Conservation (phyloP, 331 rosid genomes). For the Malus hybrid region DNA sequence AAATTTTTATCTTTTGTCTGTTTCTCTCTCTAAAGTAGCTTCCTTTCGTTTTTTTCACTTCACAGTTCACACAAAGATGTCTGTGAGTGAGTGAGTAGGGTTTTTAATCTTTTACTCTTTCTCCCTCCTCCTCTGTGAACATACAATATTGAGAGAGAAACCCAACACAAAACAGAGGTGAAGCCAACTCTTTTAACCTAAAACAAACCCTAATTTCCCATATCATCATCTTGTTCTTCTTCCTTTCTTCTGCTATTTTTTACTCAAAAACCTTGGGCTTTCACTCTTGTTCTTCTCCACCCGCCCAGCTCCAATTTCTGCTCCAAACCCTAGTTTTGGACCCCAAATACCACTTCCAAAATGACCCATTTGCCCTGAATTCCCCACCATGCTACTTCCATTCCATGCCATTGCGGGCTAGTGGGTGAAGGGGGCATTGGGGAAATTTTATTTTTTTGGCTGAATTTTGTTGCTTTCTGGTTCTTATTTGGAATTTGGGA, state of each 20-base stretch:
- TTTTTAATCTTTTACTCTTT: slow-evolving; percentile 49
- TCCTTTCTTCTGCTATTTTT: slow-evolving; percentile 15
- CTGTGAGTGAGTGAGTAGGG: slow-evolving; percentile 40
- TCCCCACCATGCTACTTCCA: slow-evolving; percentile 38
- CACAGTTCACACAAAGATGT: slow-evolving; percentile 26
- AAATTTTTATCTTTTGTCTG: background rate
- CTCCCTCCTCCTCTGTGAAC: slow-evolving; percentile 1
- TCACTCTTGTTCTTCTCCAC: background rate
- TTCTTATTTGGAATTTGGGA: slow-evolving; percentile 6
- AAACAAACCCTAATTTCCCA: slow-evolving; percentile 18
- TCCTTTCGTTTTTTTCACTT: slow-evolving; percentile 16
- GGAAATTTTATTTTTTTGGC: background rate
- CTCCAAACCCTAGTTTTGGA: slow-evolving; percentile 52
- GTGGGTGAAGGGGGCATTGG: slow-evolving; percentile 21
- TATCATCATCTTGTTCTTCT: background rate
- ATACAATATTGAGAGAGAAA: slow-evolving; percentile 24
- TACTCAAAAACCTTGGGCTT: slow-evolving; percentile 34
- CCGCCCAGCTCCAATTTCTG: slow-evolving; percentile 3
- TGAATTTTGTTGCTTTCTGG: background rate
- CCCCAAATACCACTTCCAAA: slow-evolving; percentile 2
- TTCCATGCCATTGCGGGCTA: slow-evolving; percentile 44
- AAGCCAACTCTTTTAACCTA: slow-evolving; percentile 29
- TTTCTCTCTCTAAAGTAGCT: background rate
- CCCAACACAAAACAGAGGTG: slow-evolving; percentile 16
- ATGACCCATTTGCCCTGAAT: slow-evolving; percentile 42